phyloP scores from a whole-genome alignment of 2,329 filamentous ascomycete species.

The Epichloe aotearoae region DNA sequence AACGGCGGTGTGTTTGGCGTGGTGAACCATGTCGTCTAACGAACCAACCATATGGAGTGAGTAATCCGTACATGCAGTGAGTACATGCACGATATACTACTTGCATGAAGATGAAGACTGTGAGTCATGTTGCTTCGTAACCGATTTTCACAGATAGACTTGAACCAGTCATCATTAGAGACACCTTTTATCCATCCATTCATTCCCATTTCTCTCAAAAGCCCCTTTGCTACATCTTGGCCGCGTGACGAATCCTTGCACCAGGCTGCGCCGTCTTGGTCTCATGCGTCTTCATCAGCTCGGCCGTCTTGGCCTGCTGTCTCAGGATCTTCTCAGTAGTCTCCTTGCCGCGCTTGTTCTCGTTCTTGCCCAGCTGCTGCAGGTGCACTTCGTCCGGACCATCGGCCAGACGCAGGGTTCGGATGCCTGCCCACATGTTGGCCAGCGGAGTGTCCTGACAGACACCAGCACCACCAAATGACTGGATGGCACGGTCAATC shows the following conservation, averaged over 20 bases:
- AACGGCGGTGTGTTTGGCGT: constrained; percentile 3
- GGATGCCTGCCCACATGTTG: constrained; percentile 64
- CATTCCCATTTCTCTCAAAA: not conserved
- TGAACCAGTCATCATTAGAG: not conserved
- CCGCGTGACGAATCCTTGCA: constrained; percentile 32
- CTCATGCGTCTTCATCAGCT: constrained; percentile 49
- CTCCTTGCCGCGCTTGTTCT: constrained; percentile 56
- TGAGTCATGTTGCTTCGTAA: not conserved
- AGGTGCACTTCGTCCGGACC: constrained; percentile 94
- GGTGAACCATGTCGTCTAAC: not conserved
- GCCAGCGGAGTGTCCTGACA: constrained; percentile 90
- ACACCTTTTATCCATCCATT: not conserved
- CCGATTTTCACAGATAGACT: not conserved
- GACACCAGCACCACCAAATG: constrained; percentile 81
- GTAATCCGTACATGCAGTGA: too few relatives aligned
- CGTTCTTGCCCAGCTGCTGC: constrained; percentile 66
- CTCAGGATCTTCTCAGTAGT: constrained; percentile 47
- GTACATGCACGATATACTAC: too few relatives aligned
- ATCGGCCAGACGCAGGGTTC: constrained; percentile 77
- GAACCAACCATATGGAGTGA: too few relatives aligned
- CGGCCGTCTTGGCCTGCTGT: constrained; percentile 52
- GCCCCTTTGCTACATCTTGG: constrained; percentile 27
- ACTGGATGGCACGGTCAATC: constrained; percentile 89
- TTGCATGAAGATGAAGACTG: too few relatives aligned
- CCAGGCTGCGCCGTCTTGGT: constrained; percentile 35